phyloP scores from a whole-genome alignment of 2,329 filamentous ascomycete species.

The Trichoderma atrobrunneum region DNA sequence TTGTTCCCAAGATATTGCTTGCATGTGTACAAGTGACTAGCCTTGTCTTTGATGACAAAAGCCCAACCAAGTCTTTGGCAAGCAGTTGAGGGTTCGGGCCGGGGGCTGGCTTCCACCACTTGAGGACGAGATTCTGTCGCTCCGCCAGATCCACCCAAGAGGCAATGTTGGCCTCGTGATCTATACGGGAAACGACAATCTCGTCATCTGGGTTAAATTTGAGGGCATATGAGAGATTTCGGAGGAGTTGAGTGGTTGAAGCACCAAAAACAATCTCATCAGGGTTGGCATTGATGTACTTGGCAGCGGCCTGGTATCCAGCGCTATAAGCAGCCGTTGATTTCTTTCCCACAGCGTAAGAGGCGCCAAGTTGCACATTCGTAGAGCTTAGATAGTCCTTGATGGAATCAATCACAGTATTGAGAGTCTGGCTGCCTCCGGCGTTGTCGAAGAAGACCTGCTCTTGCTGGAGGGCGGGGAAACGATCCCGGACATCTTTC shows the following conservation, averaged over 20 bases:
- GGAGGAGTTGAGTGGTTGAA: constrained; percentile 73
- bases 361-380: constrained; percentile 75
- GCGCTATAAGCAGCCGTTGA: constrained; percentile 59
- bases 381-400: constrained; percentile 62
- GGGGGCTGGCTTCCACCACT: constrained; percentile 63
- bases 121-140: constrained; percentile 58
- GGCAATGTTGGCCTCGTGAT: constrained; percentile 76
- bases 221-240: constrained; percentile 62
- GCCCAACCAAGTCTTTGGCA: constrained; percentile 51
- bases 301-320: constrained; percentile 63
- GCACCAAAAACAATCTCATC: constrained; percentile 71
- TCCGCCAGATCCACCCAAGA: constrained; percentile 69
- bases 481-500: constrained; percentile 46
- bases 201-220: constrained; percentile 57
- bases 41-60: constrained; percentile 63
- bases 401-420: constrained; percentile 64
- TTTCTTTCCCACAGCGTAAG: constrained; percentile 58
- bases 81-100: constrained; percentile 57
- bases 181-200: constrained; percentile 67
- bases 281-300: constrained; percentile 64
- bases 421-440: constrained; percentile 69
- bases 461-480: constrained; percentile 64
- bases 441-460: constrained; percentile 78
- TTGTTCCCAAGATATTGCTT: constrained; percentile 70
- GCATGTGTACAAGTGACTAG: constrained; percentile 72